A percentile compares a stretch with the other conserved stretches of the same genome.
Conservation (phyloP, 2,329 filamentous ascomycete species). For the Neonectria faginata region DNA sequence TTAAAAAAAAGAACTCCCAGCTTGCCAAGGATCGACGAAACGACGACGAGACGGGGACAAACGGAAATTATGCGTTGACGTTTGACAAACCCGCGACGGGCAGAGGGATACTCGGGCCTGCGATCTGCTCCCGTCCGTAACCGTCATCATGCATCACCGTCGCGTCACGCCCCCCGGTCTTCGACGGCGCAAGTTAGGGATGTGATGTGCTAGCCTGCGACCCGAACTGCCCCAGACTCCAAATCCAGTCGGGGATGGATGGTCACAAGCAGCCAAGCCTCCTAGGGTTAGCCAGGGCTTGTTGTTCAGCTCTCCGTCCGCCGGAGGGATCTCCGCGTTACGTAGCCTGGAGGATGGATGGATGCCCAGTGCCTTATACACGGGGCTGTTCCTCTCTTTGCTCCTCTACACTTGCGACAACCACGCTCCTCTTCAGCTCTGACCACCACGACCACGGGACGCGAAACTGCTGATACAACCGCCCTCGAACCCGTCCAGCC, state of each 20-base stretch:
- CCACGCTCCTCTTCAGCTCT: slow-evolving; percentile 3
- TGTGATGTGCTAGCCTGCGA: slow-evolving; percentile 1
- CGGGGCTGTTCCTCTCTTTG: not conserved
- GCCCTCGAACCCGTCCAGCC: not conserved
- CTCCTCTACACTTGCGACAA: not conserved
- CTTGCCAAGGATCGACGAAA: not conserved
- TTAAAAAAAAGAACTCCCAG: not conserved
- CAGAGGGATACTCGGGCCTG: not conserved
- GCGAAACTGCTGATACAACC: slow-evolving; percentile 22
- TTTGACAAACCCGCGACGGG: not conserved
- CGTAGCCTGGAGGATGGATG: not conserved
- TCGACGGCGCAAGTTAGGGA: not conserved
- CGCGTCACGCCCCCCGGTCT: slow-evolving; percentile 35
- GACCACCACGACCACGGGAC: slow-evolving; percentile 12
- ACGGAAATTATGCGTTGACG: not conserved
- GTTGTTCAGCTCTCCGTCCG: not conserved
- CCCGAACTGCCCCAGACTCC: not conserved
- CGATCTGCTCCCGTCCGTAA: slow-evolving; percentile 12
- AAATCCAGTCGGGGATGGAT: not conserved
- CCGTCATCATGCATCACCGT: slow-evolving; percentile 43
- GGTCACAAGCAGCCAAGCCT: slow-evolving; percentile 11
- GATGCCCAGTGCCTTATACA: not conserved
- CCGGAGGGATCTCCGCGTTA: not conserved
- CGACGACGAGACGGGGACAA: not conserved
- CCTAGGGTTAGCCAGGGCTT: not conserved